These are phyloP conservation scores for Colletotrichum zoysiae DNA, from an alignment of 2,329 filamentous ascomycete genomes.

Conservation along the genomic window DNA sequence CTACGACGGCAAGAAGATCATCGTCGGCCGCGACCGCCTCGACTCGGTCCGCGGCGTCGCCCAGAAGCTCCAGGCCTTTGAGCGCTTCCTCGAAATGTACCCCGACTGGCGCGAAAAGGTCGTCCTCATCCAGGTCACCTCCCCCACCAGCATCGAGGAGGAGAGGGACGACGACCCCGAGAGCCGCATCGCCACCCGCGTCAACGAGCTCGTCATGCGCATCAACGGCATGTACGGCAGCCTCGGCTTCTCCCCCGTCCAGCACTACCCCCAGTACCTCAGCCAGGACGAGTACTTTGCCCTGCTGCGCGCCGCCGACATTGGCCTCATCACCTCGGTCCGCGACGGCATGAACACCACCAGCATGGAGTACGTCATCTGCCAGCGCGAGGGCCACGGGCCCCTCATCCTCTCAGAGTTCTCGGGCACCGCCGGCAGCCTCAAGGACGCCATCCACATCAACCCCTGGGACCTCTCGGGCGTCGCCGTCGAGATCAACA, in stretches of 20 bases:
- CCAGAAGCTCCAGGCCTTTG: conserved; percentile 96
- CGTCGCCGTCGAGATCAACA: conserved; percentile 85
- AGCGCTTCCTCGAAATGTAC: conserved; percentile 89
- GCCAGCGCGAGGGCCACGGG: conserved; percentile 87
- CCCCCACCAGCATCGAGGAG: conserved; percentile 83
- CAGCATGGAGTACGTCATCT: conserved; percentile 93
- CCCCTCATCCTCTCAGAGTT: conserved; percentile 97
- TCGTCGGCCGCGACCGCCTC: conserved; percentile 93
- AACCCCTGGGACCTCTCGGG: conserved; percentile 94
- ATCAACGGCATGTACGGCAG: conserved; percentile 95
- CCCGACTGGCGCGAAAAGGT: conserved; percentile 94
- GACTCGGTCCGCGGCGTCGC: conserved; percentile 93
- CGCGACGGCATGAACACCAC: conserved; percentile 99
- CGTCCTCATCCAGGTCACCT: conserved; percentile 94
- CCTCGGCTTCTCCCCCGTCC: conserved; percentile 88
- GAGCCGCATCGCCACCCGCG: conserved; percentile 86
- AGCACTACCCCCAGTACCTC: conserved; percentile 95
- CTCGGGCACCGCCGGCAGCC: conserved; percentile 89
- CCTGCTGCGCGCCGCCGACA: conserved; percentile 88
- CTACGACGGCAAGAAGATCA: conserved; percentile 92
- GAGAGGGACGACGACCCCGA: conserved; percentile 78
- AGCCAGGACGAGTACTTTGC: conserved; percentile 93
- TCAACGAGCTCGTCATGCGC: conserved; percentile 89
- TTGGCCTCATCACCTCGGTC: conserved; percentile 94
- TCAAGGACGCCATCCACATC: conserved; percentile 91